phyloP scores from a whole-genome alignment of 148 eudicot species.

The Camellia sinensis region DNA sequence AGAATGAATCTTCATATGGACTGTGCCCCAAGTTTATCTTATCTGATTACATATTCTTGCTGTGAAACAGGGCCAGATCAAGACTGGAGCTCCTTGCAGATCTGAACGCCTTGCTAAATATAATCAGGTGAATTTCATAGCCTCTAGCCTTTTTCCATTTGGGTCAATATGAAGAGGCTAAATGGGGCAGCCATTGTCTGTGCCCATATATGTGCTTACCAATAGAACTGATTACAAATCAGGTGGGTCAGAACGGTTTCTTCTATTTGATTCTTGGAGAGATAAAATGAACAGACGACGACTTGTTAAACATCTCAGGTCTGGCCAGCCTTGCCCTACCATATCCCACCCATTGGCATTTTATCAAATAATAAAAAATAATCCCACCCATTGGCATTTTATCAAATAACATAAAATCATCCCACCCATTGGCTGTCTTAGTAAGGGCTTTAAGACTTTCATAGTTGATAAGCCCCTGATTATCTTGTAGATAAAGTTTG shows the following conservation, averaged over 20 bases:
- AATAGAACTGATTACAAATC: not conserved
- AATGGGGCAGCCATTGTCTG: not conserved
- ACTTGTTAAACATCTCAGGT: not conserved
- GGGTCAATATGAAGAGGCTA: not conserved
- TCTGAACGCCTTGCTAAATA: slow-evolving; percentile 34
- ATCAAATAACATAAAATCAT: no score
- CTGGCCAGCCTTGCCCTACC: no score
- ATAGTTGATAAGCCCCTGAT: not conserved
- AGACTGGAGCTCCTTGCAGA: slow-evolving; percentile 34
- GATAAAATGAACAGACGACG: not conserved
- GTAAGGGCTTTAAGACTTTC: not conserved
- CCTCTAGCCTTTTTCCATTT: not conserved
- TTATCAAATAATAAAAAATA: no score
- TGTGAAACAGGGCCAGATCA: slow-evolving; percentile 30
- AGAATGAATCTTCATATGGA: not conserved
- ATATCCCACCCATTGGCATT: no score
- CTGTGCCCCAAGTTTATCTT: not conserved
- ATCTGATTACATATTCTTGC: not conserved
- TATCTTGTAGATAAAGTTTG: not conserved
- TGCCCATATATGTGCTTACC: slow-evolving; percentile 2
- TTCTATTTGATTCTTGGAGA: not conserved
- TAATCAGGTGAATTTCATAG: slow-evolving; percentile 23
- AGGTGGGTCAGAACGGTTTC: not conserved
- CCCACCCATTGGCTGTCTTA: not conserved
- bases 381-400: no score